phyloP scores from a whole-genome alignment of 2,329 filamentous ascomycete species.

The Stagonosporopsis chrysanthemi region DNA sequence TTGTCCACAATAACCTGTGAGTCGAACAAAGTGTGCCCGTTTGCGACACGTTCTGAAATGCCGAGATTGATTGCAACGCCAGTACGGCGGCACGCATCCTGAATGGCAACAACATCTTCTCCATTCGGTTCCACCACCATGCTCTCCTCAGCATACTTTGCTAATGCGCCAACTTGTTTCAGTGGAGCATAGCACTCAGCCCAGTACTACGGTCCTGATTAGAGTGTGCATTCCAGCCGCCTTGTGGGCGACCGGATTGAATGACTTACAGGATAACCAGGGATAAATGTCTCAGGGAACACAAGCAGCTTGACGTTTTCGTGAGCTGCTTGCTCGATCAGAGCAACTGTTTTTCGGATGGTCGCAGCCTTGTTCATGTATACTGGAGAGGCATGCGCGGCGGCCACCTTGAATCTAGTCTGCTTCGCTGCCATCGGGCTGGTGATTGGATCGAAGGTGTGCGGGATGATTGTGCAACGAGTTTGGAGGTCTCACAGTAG shows the following conservation, averaged over 20 bases:
- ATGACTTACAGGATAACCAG: slow-evolving; percentile 45
- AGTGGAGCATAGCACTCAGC: slow-evolving; percentile 49
- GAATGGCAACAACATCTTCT: slow-evolving; percentile 41
- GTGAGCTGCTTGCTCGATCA: slow-evolving; percentile 45
- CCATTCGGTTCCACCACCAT: slow-evolving; percentile 45
- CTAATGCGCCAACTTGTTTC: slow-evolving; percentile 43
- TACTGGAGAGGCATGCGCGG: slow-evolving; percentile 48
- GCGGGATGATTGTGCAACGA: not conserved
- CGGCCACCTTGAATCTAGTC: slow-evolving; percentile 47
- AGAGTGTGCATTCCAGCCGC: slow-evolving; percentile 15
- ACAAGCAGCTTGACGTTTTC: slow-evolving; percentile 44
- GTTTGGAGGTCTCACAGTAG: slow-evolving; percentile 1
- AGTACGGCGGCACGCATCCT: slow-evolving; percentile 42
- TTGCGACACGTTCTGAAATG: slow-evolving; percentile 45
- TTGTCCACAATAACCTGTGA: slow-evolving; percentile 47
- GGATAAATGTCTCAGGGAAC: slow-evolving; percentile 50
- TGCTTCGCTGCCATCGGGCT: slow-evolving; percentile 29
- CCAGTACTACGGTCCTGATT: slow-evolving; percentile 39
- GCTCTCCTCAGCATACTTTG: slow-evolving; percentile 46
- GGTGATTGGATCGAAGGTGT: not conserved
- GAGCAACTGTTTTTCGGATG: slow-evolving; percentile 40
- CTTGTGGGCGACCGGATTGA: not conserved
- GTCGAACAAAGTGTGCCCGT: slow-evolving; percentile 48
- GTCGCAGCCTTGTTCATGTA: slow-evolving; percentile 50
- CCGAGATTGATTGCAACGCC: slow-evolving; percentile 46